Evolutionary conservation across 2,329 filamentous ascomycete species (phyloP).

Genomic region (Capronia coronata): DNA sequence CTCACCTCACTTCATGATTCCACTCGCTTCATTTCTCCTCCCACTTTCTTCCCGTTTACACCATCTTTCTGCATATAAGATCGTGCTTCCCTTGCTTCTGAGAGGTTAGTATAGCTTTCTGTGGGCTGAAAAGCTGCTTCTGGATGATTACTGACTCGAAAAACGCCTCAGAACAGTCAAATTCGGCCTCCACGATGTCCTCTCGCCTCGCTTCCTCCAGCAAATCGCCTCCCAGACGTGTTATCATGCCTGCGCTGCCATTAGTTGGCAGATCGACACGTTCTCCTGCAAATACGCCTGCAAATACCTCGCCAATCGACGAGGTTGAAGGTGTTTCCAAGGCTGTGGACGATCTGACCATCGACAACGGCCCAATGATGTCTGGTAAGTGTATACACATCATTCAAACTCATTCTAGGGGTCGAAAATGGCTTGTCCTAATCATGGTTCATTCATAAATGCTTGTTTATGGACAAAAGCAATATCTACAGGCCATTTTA

Average conservation of each 20-base stretch:
- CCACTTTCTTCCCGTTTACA: not conserved
- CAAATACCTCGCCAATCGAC: not conserved
- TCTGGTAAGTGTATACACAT: not conserved
- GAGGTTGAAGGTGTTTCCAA: not conserved
- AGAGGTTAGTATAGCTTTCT: slow-evolving; percentile 1
- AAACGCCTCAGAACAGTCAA: not conserved
- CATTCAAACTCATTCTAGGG: not conserved
- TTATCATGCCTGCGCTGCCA: slow-evolving; percentile 3
- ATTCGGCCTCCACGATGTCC: slow-evolving; percentile 3
- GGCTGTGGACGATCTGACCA: not conserved
- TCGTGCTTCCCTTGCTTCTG: not conserved
- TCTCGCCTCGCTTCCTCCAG: slow-evolving; percentile 4
- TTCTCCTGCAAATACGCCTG: not conserved
- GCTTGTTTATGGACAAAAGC: too few relatives aligned
- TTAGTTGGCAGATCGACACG: not conserved
- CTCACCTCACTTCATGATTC: not conserved
- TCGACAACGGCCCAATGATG: not conserved
- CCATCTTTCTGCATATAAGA: not conserved
- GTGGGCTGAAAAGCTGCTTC: slow-evolving; percentile 2
- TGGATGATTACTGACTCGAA: not conserved
- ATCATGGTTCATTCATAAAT: too few relatives aligned
- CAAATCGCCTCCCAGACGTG: not conserved
- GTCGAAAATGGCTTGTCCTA: not conserved
- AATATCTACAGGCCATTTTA: too few relatives aligned
- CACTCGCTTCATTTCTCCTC: not conserved